These are phyloP conservation scores for Halenospora varia DNA, from an alignment of 495 filamentous ascomycete species.

Conservation along the genomic window DNA sequence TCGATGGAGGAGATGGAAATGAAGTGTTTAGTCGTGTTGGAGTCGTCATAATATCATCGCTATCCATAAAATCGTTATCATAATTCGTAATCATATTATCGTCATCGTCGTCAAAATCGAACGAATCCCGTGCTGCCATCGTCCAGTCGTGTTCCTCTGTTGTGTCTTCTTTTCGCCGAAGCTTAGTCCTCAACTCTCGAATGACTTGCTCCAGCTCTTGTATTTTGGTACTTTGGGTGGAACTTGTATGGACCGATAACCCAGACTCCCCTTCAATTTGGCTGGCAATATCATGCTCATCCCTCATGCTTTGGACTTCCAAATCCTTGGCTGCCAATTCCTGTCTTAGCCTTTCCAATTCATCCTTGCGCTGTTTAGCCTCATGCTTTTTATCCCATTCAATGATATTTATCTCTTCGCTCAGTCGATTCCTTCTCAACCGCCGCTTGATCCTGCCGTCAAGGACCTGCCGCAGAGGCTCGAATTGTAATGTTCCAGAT, in stretches of 20 bases:
- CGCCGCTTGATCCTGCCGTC: slow-evolving; percentile 69
- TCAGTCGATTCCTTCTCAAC: slow-evolving; percentile 65
- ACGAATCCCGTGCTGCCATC: slow-evolving; percentile 37
- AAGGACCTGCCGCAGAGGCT: slow-evolving; percentile 63
- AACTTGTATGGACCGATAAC: slow-evolving; percentile 3
- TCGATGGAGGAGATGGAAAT: slow-evolving; percentile 44
- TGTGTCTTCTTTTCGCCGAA: slow-evolving; percentile 18
- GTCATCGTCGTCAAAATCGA: slow-evolving; percentile 34
- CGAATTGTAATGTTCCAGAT: slow-evolving; percentile 50
- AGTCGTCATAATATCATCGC: slow-evolving; percentile 27
- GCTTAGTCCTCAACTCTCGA: slow-evolving; percentile 16
- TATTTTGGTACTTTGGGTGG: slow-evolving; percentile 10
- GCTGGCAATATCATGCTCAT: slow-evolving; percentile 23
- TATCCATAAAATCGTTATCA: slow-evolving; percentile 25
- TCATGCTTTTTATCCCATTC: slow-evolving; percentile 49
- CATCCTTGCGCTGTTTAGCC: slow-evolving; percentile 32
- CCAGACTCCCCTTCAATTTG: slow-evolving; percentile 22
- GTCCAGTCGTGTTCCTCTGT: slow-evolving; percentile 36
- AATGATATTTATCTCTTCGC: slow-evolving; percentile 69
- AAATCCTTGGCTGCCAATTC: slow-evolving; percentile 48
- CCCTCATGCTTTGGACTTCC: slow-evolving; percentile 33
- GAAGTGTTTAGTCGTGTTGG: slow-evolving; percentile 30
- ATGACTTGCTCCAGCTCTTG: slow-evolving; percentile 23
- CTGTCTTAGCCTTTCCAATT: slow-evolving; percentile 46
- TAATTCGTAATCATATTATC: slow-evolving; percentile 24